Base-by-base conservation (phyloP, 2,329 filamentous ascomycete species). In the Elsinoe perseae region DNA sequence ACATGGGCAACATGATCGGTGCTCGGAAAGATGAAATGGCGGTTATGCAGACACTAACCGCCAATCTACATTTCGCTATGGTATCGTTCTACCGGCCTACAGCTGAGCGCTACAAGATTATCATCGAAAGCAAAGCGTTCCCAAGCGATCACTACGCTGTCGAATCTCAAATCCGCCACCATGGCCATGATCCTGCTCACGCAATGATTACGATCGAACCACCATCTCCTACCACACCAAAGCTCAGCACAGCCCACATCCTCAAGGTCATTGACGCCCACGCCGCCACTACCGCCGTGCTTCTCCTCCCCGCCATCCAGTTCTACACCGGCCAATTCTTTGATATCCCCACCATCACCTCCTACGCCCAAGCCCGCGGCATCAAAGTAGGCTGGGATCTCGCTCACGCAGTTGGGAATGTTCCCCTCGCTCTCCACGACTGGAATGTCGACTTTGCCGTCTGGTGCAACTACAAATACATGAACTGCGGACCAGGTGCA, bases 391-490 rank as follows among this genome's bases (percentile, higher is more conserved):
- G 89, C 23, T 95, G 89, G 89, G 90, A 95, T 67, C 82, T 93
- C 23, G 90, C 90, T 0, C 89, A 95, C 69, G 88, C 89, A 0
- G 87, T 81, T 20, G 90, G 90, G 28, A 95, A 95, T 66, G 87
- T 95, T 1, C 83, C 86, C 38, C 72, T 95, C 16, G 72, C 77
- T 57, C 77, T 95, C 18, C 89, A 95, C 70, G 87, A 92, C 64
- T 95, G 90, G 90, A 80, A 87, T 62, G 89, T 95, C 30, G 90
- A 95, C 69, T 95, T 95, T 65, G 90, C 91, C 14, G 87, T 81
- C 55, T 95, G 90, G 90, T 95, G 90, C 71, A 91, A 85, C 16
- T 95, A 95, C 78, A 95, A 95, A 73, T 95, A 95, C 73, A 80
- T 95, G 68, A 95, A 95, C 67, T 83, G 84, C 23, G 90, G 90